Evolutionary conservation across 2,329 filamentous ascomycete genomes (phyloP).

Genomic region (Thermothelomyces thermophilus): DNA sequence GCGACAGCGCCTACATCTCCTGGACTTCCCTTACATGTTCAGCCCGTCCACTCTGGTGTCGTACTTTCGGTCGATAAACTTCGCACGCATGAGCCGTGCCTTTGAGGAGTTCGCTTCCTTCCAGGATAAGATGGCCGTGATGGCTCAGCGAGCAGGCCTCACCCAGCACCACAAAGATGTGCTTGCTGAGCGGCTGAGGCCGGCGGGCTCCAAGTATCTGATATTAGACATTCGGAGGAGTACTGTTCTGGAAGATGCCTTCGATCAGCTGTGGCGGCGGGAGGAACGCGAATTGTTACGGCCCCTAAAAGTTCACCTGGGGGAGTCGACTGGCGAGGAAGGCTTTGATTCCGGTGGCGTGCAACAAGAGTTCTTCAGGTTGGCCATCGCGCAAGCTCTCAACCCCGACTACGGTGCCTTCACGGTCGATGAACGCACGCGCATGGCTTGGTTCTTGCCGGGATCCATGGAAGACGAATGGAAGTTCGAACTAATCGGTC

Average conservation of each 20-base stretch:
- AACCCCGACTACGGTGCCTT: constrained; percentile 75
- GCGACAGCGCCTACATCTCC: constrained; percentile 61
- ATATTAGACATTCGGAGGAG: constrained; percentile 63
- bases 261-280: constrained; percentile 85
- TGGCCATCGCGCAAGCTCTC: constrained; percentile 74
- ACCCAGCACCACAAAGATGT: constrained; percentile 54
- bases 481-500: constrained; percentile 83
- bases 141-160: constrained; percentile 48
- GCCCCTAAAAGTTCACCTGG: constrained; percentile 82
- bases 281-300: constrained; percentile 75
- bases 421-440: constrained; percentile 65
- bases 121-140: constrained; percentile 49
- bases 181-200: constrained; percentile 56
- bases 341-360: constrained; percentile 92
- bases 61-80: constrained; percentile 85
- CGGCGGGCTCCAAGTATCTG: constrained; percentile 63
- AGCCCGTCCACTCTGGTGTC: constrained; percentile 63
- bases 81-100: constrained; percentile 73
- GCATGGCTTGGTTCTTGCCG: constrained; percentile 83
- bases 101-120: constrained; percentile 63
- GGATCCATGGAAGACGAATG: constrained; percentile 75
- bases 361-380: constrained; percentile 90
- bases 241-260: constrained; percentile 63
- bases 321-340: constrained; percentile 75
- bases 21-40: constrained; percentile 79